A percentile compares a stretch with the other conserved stretches of the same genome.
These are phyloP conservation scores for Phytophthora tentaculata DNA, from an alignment of 352 stramenopile species.

Conservation along the genomic window DNA sequence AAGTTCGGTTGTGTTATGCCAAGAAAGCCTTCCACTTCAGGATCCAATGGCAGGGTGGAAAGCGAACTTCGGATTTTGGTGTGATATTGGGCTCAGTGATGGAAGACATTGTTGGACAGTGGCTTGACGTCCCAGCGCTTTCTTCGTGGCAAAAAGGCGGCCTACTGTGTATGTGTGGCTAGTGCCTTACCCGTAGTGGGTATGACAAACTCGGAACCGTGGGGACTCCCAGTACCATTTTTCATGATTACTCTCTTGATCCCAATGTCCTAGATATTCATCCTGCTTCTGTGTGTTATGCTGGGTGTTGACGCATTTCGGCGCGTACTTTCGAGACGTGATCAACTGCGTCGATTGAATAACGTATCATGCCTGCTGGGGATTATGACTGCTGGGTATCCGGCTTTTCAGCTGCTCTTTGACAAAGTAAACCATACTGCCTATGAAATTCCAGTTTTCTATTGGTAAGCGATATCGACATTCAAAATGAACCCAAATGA, in stretches of 20 bases:
- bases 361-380: not conserved
- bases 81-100: not conserved
- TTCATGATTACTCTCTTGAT: not conserved
- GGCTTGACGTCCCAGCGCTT: not conserved
- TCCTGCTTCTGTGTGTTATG: not conserved
- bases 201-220: not conserved
- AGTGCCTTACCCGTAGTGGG: not conserved
- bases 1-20: not conserved
- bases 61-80: not conserved
- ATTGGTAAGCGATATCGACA: constrained; percentile 1
- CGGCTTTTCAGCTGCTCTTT: not conserved
- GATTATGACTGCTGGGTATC: not conserved
- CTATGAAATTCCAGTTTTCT: not conserved
- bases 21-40: constrained; percentile 4
- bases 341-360: not conserved
- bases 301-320: not conserved
- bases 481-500: not conserved
- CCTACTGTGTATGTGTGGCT: not conserved
- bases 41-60: not conserved
- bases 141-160: not conserved
- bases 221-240: not conserved
- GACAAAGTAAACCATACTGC: not conserved
- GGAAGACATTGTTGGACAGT: not conserved
- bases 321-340: not conserved
- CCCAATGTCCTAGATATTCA: not conserved